Base-by-base conservation (phyloP, 352 stramenopile species). In the Saprolegnia parasitica region DNA sequence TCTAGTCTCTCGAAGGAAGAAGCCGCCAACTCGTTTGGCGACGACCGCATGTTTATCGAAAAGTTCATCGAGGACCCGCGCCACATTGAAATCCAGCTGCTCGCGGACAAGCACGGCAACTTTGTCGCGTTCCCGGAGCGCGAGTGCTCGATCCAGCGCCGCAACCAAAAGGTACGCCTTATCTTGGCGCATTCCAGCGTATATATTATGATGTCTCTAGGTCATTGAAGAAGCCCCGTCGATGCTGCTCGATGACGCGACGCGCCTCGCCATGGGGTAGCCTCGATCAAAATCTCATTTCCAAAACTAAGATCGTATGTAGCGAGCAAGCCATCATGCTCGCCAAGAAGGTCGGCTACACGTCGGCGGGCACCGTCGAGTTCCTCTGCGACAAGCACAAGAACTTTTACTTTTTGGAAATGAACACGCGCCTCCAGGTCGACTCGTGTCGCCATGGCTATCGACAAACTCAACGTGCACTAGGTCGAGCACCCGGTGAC, bases 391-490 rank as follows among this genome's bases (percentile, higher is more conserved):
- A 98, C 71, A 93, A 96, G 62, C 71, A 98, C 78, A 89, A 98
- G 74, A 97, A 98, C 75, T 99, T 99, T 74, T 98, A 98, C 74
- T 99, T 99, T 72, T 77, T 99, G 18, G 97, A 99, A 81, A 99
- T 99, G 96, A 99, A 98, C 79, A 98, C 96, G 29, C 83, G 91
- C 32, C 75, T 97, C 23, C 87, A 93, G 71, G n/a, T n/a, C n/a
- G n/a, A n/a, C n/a, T n/a, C n/a, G 85, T 82, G 39, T 24, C 26
- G 13, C 18, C 40, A 52, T 63, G 18, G 13, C 13, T 42, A 0
- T 13, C 20, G 26, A 63, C 40, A 8, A 60, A 6, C 23, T 65
- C 16, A 58, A 8, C 6, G 5, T 71, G 78, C 73, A 88, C 29
- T 84, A 97, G 74, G 89, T 98, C 9, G 96, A 99, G 67, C 96